A percentile compares a stretch with the other conserved stretches of the same genome.
These are phyloP conservation scores for Cryptococcus sp. DNA, from an alignment of 1,284 basidiomycete genomes.

Conservation along the genomic window DNA sequence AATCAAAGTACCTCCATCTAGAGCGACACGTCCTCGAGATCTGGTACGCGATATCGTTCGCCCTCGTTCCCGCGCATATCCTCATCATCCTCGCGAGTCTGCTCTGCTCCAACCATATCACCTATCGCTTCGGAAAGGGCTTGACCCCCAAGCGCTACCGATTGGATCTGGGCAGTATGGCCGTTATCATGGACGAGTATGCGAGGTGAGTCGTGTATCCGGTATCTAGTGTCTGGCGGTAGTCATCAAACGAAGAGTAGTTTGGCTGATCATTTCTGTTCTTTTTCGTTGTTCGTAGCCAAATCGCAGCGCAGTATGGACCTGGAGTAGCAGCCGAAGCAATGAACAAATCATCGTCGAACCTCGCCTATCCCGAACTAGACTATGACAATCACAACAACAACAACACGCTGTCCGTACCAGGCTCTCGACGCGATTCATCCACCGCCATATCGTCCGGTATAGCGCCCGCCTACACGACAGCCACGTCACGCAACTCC, in stretches of 20 bases:
- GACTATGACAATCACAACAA: not conserved
- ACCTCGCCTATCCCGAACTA: conserved; percentile 21
- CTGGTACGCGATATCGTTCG: conserved; percentile 65
- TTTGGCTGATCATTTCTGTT: not conserved
- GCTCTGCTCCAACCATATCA: conserved; percentile 71
- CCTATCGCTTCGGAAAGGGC: conserved; percentile 74
- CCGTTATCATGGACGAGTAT: conserved; percentile 71
- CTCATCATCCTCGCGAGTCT: conserved; percentile 65
- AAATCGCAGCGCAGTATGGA: conserved; percentile 53
- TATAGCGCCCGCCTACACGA: conserved; percentile 10
- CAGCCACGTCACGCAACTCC: conserved; percentile 2
- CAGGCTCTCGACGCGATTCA: conserved; percentile 15
- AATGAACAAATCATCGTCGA: conserved; percentile 41
- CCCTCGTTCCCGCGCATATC: conserved; percentile 66
- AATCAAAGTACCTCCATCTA: conserved; percentile 64
- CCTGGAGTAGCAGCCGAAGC: conserved; percentile 48
- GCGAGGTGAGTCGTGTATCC: conserved; percentile 58
- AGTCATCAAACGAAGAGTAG: not conserved
- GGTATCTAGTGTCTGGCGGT: not conserved
- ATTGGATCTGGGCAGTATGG: conserved; percentile 65
- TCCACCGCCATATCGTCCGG: conserved; percentile 15
- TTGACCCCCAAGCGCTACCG: conserved; percentile 73
- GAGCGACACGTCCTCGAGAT: conserved; percentile 61
- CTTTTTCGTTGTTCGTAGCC: conserved; percentile 23
- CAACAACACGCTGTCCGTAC: conserved; percentile 11